A percentile compares a stretch with the other conserved stretches of the same genome.
Conservation (phyloP, 768 basidiomycete genomes). For the Pulveroboletus ravenelii region DNA sequence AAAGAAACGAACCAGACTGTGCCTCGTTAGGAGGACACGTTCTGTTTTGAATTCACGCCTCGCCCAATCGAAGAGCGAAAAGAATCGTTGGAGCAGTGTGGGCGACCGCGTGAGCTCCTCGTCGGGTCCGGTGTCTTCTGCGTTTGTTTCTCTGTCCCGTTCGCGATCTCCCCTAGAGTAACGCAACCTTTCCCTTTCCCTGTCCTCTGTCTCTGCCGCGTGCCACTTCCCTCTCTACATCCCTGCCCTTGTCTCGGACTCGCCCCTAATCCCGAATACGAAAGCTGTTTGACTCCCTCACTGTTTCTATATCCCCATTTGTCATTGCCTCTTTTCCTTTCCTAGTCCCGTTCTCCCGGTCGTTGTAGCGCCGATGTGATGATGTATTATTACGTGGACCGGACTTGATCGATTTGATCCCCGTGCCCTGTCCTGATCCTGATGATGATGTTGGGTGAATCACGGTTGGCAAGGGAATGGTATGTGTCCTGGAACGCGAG, state of each 20-base stretch:
- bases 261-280: too few relatives aligned
- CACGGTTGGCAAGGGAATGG: slow-evolving; percentile 14
- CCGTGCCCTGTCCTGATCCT: neutral
- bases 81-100: slow-evolving; percentile 25
- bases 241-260: neutral
- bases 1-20: too few relatives aligned
- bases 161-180: neutral
- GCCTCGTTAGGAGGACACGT: too few relatives aligned
- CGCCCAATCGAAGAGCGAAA: slow-evolving; percentile 29
- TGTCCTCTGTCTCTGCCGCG: neutral
- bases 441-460: slow-evolving; percentile 9
- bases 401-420: neutral
- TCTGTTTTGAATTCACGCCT: slow-evolving; percentile 2
- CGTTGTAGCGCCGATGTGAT: slow-evolving; percentile 17
- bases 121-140: slow-evolving; percentile 2
- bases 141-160: neutral
- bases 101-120: slow-evolving; percentile 22
- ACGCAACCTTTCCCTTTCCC: neutral
- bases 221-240: neutral
- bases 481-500: slow-evolving; percentile 2
- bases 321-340: neutral
- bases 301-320: too few relatives aligned
- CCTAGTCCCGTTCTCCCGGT: neutral
- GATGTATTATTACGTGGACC: slow-evolving; percentile 18
- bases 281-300: neutral